Evolutionary conservation across 495 filamentous ascomycete genomes (phyloP).

Genomic region (Aspergillus leporis): DNA sequence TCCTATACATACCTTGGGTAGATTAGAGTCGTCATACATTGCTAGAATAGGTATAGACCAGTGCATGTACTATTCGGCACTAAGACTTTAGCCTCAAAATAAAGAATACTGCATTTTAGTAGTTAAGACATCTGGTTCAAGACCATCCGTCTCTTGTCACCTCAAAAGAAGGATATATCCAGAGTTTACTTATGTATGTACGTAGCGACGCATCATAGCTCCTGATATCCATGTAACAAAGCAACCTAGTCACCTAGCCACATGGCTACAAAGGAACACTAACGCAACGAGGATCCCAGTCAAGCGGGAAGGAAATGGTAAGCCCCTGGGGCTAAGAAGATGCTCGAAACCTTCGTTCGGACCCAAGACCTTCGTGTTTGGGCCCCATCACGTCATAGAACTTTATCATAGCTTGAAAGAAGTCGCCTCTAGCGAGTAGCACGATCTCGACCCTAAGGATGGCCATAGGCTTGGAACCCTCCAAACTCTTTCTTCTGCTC

Average conservation of each 20-base stretch:
- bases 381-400: not conserved
- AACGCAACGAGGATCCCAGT: not conserved
- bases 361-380: not conserved
- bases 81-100: not conserved
- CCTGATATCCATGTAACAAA: not conserved
- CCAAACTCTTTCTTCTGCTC: not conserved
- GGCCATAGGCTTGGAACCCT: not conserved
- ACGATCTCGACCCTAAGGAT: not conserved
- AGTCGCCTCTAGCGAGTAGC: not conserved
- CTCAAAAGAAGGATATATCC: not conserved
- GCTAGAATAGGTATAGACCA: not conserved
- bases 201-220: not conserved
- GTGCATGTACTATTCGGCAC: not conserved
- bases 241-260: not conserved
- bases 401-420: not conserved
- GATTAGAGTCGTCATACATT: conserved; percentile 1
- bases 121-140: not conserved
- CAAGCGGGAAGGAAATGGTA: not conserved
- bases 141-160: too few relatives aligned
- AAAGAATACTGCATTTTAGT: not conserved
- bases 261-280: not conserved
- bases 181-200: not conserved
- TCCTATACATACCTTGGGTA: not conserved
- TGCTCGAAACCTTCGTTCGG: not conserved
- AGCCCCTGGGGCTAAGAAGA: not conserved